Evolutionary conservation across 1,284 basidiomycete species (phyloP).

Genomic region (Ceratobasidium theobromae): DNA sequence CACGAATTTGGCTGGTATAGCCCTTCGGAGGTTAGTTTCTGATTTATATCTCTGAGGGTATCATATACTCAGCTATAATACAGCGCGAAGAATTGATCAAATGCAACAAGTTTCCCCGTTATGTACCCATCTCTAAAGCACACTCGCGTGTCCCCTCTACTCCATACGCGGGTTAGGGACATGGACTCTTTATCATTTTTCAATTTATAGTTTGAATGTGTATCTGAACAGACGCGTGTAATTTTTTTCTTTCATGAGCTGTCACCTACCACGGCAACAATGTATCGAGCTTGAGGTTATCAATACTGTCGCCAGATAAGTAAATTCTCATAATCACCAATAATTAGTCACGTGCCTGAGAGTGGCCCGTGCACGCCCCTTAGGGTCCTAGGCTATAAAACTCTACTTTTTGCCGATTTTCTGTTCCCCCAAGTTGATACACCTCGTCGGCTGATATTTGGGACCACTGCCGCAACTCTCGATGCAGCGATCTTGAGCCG

Average conservation of each 20-base stretch:
- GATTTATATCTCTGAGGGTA: not conserved
- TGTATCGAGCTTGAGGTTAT: not conserved
- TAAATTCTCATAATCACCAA: not conserved
- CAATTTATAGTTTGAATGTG: not conserved
- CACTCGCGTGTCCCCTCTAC: constrained; percentile 20
- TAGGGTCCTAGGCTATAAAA: constrained; percentile 11
- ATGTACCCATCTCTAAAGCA: constrained; percentile 25
- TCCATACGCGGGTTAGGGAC: not conserved
- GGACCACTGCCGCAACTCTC: constrained; percentile 21
- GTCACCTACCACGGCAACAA: no score
- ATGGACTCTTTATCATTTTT: not conserved
- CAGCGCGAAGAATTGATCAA: constrained; percentile 25
- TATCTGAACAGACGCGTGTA: not conserved
- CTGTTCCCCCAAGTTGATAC: constrained; percentile 22
- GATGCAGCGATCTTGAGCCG: constrained; percentile 31
- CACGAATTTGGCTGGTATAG: constrained; percentile 29
- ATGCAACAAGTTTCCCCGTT: constrained; percentile 13
- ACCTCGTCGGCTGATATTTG: constrained; percentile 33
- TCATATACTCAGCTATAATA: not conserved
- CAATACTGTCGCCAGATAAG: not conserved
- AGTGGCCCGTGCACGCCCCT: not conserved
- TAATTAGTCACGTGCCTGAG: constrained; percentile 1
- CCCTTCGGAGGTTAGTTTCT: constrained; percentile 5
- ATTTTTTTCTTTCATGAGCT: no score
- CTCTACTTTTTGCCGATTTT: not conserved